phyloP scores from a whole-genome alignment of 805 yeast species.

The Candida taoyuanica region DNA sequence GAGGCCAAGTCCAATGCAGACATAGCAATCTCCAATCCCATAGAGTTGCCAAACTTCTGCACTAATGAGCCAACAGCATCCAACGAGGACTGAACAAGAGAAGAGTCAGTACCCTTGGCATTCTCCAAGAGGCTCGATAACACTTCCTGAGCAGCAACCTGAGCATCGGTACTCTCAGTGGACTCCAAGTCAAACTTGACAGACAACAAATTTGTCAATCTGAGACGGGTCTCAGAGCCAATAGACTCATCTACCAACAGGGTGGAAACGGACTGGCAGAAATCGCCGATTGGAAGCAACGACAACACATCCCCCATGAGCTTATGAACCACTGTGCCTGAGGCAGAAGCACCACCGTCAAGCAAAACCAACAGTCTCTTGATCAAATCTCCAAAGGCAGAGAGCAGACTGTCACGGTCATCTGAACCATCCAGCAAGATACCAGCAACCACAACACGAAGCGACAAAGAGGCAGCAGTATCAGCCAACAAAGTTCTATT shows the following conservation, averaged over 20 bases:
- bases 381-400: conserved; percentile 20
- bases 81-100: conserved; percentile 62
- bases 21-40: conserved; percentile 44
- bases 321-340: background rate
- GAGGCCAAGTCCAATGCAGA: conserved; percentile 46
- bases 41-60: conserved; percentile 51
- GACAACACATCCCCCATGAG: conserved; percentile 60
- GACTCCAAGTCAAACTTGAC: conserved; percentile 68
- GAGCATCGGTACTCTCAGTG: conserved; percentile 43
- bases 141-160: conserved; percentile 46
- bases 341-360: conserved; percentile 24
- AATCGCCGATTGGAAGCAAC: conserved; percentile 70
- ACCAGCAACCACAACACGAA: conserved; percentile 51
- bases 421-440: conserved; percentile 39
- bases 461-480: conserved; percentile 38
- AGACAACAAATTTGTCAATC: conserved; percentile 57
- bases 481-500: conserved; percentile 37
- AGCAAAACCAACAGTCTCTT: conserved; percentile 16
- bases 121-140: conserved; percentile 46
- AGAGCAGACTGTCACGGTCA: conserved; percentile 10
- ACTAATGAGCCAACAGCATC: conserved; percentile 63
- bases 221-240: conserved; percentile 49
- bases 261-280: conserved; percentile 56
- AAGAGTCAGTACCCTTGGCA: conserved; percentile 29
- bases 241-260: conserved; percentile 30